Evolutionary conservation across 2,329 filamentous ascomycete species (phyloP), one percentile per base, ranked within the genome.

Genomic region (Alternaria conjuncta): DNA sequence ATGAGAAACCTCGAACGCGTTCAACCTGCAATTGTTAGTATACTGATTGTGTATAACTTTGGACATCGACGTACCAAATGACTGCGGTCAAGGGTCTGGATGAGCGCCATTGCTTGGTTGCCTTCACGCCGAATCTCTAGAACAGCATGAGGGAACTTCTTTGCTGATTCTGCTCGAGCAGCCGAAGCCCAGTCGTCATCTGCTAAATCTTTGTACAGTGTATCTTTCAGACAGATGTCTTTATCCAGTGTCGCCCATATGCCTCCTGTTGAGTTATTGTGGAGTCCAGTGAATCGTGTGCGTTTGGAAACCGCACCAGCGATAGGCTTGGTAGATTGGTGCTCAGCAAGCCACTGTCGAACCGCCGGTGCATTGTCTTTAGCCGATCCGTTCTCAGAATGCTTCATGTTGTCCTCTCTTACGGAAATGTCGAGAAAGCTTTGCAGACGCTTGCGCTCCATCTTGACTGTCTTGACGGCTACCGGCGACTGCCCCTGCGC

Each of bases 1-100:
- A 70, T 2, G 85, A 86, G 67, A 87, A 87, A 5, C 84, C 85
- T 32, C 83, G 80, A 10, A 87, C 81, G 30, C 85, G 81, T 67
- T 87, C 84, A 18, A 80, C 77, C 79, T 82, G 57, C 10, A 28
- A 10, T 57, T 20, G 53, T 80, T 73, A 75, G 78, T 25, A 6
- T 57, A 61, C 55, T 2, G 55, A 13, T 59, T 30, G 6, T n/a
- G 23, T 57, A 55, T 15, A 11, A 15, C 21, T 3, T 12, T 67
- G 47, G 8, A 55, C 55, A 23, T 4, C 30, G 41, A 69, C 75
- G 53, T 72, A 85, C 83, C 57, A 86, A 70, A 69, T 86, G 82
- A 64, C 81, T 85, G 44, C 77, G 72, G 62, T 86, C 82, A 21
- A 86, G 76, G 6, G 75, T 75, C 51, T 81, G 71, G 21, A 85